phyloP scores from a whole-genome alignment of 2,329 filamentous ascomycete species.

The Penicillium sp. region DNA sequence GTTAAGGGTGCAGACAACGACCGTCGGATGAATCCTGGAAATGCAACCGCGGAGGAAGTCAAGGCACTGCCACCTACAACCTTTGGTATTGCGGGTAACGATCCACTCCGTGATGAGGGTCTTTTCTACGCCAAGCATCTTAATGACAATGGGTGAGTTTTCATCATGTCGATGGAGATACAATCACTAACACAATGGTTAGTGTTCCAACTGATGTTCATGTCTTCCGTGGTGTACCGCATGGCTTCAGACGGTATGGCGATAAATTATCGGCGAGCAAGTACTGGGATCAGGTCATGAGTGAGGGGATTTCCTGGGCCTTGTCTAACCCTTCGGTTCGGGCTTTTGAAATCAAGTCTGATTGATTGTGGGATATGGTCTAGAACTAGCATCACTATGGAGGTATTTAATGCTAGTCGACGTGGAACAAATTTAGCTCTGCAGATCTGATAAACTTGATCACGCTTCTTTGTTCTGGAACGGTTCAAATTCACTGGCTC shows the following conservation, averaged over 20 bases:
- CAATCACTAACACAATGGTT: neutral
- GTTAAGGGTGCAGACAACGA: conserved; percentile 27
- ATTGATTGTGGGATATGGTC: conserved; percentile 3
- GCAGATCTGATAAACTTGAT: no score
- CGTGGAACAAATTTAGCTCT: no score
- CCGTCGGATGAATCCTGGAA: conserved; percentile 39
- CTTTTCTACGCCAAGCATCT: conserved; percentile 45
- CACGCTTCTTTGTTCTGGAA: no score
- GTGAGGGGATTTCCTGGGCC: conserved; percentile 28
- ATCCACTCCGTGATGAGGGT: conserved; percentile 49
- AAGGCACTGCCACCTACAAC: conserved; percentile 43
- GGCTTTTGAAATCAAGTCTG: conserved; percentile 21
- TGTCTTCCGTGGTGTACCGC: conserved; percentile 51
- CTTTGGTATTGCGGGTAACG: conserved; percentile 45
- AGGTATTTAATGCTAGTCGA: no score
- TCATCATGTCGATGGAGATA: neutral
- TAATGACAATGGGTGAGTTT: conserved; percentile 41
- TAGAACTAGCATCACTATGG: no score
- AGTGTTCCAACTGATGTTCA: conserved; percentile 48
- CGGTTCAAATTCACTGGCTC: no score
- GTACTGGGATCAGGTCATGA: conserved; percentile 30
- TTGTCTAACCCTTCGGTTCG: conserved; percentile 18
- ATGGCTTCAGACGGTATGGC: conserved; percentile 43
- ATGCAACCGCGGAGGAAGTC: conserved; percentile 29
- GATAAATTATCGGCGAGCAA: conserved; percentile 22